Percentiles rank a stretch among this genome's conserved stretches.
phyloP scores from a whole-genome alignment of 2,329 filamentous ascomycete genomes.

The Alternaria arborescens region DNA sequence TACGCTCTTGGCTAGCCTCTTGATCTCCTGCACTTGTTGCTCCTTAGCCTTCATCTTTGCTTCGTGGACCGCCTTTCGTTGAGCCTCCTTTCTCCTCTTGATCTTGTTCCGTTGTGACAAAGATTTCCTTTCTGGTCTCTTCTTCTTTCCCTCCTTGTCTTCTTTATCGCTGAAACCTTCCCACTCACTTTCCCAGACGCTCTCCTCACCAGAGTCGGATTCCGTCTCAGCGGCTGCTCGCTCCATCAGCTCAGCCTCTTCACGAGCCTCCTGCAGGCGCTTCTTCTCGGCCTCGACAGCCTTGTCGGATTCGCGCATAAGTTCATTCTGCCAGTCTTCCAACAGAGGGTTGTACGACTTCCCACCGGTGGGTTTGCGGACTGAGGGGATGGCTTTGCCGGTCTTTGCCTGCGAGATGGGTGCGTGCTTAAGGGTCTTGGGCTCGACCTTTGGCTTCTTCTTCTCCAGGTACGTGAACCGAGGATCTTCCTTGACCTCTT shows the following conservation, averaged over 20 bases:
- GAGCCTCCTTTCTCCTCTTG: slow-evolving; percentile 87
- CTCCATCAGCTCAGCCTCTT: slow-evolving; percentile 72
- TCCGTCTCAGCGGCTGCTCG: slow-evolving; percentile 77
- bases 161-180: slow-evolving; percentile 63
- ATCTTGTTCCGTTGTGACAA: slow-evolving; percentile 85
- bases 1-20: slow-evolving; percentile 72
- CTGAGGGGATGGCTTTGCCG: slow-evolving; percentile 80
- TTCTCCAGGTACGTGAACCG: slow-evolving; percentile 73
- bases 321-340: slow-evolving; percentile 80
- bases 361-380: slow-evolving; percentile 79
- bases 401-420: slow-evolving; percentile 84
- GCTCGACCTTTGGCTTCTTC: slow-evolving; percentile 72
- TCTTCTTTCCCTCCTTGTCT: slow-evolving; percentile 70
- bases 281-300: slow-evolving; percentile 81
- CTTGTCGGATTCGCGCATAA: slow-evolving; percentile 78
- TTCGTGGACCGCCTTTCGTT: slow-evolving; percentile 78
- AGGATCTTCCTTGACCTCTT: slow-evolving; percentile 59
- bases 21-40: slow-evolving; percentile 75
- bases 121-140: slow-evolving; percentile 85
- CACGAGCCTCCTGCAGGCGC: slow-evolving; percentile 72
- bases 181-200: slow-evolving; percentile 88
- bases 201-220: slow-evolving; percentile 83
- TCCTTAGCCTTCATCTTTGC: slow-evolving; percentile 76
- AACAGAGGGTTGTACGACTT: slow-evolving; percentile 94
- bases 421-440: slow-evolving; percentile 76